Evolutionary conservation across 306 rosid genomes (phyloP).

Genomic region (Ochetophila trinervis): DNA sequence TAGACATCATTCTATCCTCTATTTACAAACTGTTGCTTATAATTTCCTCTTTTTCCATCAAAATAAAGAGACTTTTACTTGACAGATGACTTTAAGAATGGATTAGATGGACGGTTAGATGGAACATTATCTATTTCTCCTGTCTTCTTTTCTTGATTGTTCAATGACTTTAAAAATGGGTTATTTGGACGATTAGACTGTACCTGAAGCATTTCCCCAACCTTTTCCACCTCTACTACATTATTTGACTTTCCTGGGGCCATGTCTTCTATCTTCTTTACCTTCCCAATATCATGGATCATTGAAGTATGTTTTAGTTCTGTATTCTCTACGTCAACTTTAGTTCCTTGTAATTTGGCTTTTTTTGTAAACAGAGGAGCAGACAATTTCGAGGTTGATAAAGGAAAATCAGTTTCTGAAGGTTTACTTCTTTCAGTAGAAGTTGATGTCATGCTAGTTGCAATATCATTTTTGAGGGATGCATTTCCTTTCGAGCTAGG

Average conservation of each 20-base stretch:
- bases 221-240: conserved; percentile 33
- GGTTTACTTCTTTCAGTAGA: conserved; percentile 27
- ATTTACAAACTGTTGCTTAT: too few relatives aligned
- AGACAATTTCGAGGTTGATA: conserved; percentile 46
- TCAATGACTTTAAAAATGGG: conserved; percentile 32
- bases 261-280: conserved; percentile 25
- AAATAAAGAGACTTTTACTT: conserved; percentile 36
- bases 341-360: conserved; percentile 49
- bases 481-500: conserved; percentile 32
- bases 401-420: conserved; percentile 35
- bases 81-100: conserved; percentile 71
- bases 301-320: conserved; percentile 24
- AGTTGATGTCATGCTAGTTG: conserved; percentile 15
- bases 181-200: conserved; percentile 32
- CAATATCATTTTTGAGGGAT: conserved; percentile 28
- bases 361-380: conserved; percentile 61
- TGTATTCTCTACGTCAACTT: conserved; percentile 29
- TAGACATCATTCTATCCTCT: too few relatives aligned
- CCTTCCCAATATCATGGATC: conserved; percentile 32
- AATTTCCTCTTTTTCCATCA: too few relatives aligned
- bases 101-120: conserved; percentile 60
- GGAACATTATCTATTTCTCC: conserved; percentile 31
- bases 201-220: conserved; percentile 24
- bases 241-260: conserved; percentile 11
- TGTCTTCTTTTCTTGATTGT: conserved; percentile 36